Conservation (phyloP, 2,329 filamentous ascomycete species). For the Pseudomassariella vexata region DNA sequence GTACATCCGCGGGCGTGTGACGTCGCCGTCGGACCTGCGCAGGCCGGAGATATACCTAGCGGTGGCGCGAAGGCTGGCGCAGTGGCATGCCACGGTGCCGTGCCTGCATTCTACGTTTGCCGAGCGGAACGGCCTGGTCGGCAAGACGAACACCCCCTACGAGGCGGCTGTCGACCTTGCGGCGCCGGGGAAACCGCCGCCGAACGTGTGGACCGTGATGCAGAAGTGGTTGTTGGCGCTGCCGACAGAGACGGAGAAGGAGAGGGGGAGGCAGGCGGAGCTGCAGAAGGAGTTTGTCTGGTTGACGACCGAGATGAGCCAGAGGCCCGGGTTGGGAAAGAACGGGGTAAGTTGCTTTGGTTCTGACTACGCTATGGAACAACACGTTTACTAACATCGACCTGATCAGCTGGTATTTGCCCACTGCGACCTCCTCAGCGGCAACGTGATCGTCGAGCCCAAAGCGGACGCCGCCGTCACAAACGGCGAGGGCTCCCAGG, state of each 20-base stretch:
- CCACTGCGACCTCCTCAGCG: slow-evolving; percentile 92
- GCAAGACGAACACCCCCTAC: slow-evolving; percentile 20
- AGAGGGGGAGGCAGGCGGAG: slow-evolving; percentile 59
- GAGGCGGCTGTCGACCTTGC: slow-evolving; percentile 38
- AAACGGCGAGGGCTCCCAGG: slow-evolving; percentile 23
- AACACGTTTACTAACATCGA: slow-evolving; percentile 8
- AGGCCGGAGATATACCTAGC: slow-evolving; percentile 71
- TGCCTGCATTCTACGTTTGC: slow-evolving; percentile 37
- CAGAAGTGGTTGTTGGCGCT: slow-evolving; percentile 92
- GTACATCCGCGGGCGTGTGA: slow-evolving; percentile 77
- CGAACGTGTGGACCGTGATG: slow-evolving; percentile 91
- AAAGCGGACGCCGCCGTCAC: slow-evolving; percentile 24
- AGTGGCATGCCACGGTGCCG: slow-evolving; percentile 81
- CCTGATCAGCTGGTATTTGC: slow-evolving; percentile 81
- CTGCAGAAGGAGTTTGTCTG: slow-evolving; percentile 71
- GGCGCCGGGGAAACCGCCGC: slow-evolving; percentile 64
- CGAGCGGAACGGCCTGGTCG: slow-evolving; percentile 31
- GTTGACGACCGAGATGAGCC: slow-evolving; percentile 65
- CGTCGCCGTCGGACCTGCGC: slow-evolving; percentile 74
- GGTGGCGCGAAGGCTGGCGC: slow-evolving; percentile 75
- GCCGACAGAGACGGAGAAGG: slow-evolving; percentile 63
- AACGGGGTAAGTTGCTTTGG: slow-evolving; percentile 55
- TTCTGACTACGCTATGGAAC: background rate
- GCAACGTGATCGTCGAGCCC: slow-evolving; percentile 86
- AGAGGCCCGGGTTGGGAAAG: slow-evolving; percentile 69